Evolutionary conservation across 106 monocot species (phyloP), one percentile per base, ranked within the genome.

Genomic region (Phalaenopsis aphrodite): DNA sequence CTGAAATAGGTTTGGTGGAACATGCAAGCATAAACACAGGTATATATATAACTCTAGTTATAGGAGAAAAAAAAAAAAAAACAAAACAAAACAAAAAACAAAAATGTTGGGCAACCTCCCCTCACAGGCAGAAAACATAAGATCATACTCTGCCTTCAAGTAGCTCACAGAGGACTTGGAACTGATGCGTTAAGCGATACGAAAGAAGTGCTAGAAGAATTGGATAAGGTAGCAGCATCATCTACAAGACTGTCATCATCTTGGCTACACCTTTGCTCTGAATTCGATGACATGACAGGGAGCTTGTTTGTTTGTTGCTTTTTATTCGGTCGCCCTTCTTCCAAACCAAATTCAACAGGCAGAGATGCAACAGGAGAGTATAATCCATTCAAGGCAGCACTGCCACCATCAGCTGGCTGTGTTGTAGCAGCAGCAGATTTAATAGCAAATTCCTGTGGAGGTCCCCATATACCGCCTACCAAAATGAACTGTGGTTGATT

Each of bases 401-500:
- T 57, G 16, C 42, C 56, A 12, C 21, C 78, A 41, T 84, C 73
- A 12, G 43, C 30, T 12, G 81, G 41, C 61, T 78, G 78, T 16
- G 84, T 47, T 48, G 76, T 46, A 23, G 78, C 83, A n/a, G 83
- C 68, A 10, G 78, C 84, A 1, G 82, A 78, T 0, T 85, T 77
- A 0, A 79, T 75, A 0, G 84, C 69, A 45, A 88, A 92, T 12
- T 92, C 88, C 9, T 86, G 85, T 21, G 92, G 83, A 1, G 88
- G 93, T 18, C 88, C 79, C 89, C 89, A 93, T n/a, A 95, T 79
- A 21, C 93, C 84, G 21, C 93, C 89, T 5, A 91, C 88, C 61
- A 95, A 77, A 24, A 93, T 80, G 46, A 91, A 88, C 71, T 92
- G 92, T 7, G 89, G 86, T 0, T 81, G 76, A 19, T 71, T 81